A percentile compares a stretch with the other conserved stretches of the same genome.
These are phyloP conservation scores for Litsea cubeba DNA, from an alignment of 164 flowering plant genomes.

Conservation along the genomic window DNA sequence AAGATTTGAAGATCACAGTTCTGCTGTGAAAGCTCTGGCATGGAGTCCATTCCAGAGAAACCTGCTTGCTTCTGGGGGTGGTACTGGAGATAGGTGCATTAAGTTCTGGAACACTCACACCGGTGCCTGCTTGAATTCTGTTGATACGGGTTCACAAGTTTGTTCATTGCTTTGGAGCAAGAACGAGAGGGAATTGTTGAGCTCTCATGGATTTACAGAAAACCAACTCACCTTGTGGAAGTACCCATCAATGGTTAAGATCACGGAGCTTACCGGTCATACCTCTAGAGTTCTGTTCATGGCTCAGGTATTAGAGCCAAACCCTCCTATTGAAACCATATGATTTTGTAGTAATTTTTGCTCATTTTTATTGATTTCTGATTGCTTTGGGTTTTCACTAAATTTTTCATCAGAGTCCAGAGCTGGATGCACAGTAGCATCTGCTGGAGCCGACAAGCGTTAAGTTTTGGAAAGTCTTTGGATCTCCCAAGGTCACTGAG, in stretches of 20 bases:
- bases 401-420: constrained; percentile 39
- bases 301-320: constrained; percentile 39
- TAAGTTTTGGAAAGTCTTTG: constrained; percentile 55
- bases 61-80: constrained; percentile 57
- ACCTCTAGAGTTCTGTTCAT: constrained; percentile 57
- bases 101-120: constrained; percentile 66
- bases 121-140: constrained; percentile 55
- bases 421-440: constrained; percentile 56
- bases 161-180: constrained; percentile 61
- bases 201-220: constrained; percentile 56
- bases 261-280: constrained; percentile 59
- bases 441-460: constrained; percentile 45
- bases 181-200: constrained; percentile 51
- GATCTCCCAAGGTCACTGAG: constrained; percentile 31
- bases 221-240: constrained; percentile 68
- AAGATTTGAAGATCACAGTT: constrained; percentile 54
- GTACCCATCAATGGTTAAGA: constrained; percentile 65
- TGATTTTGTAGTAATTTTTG: neutral
- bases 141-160: constrained; percentile 64
- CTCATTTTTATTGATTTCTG: neutral
- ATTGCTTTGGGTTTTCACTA: neutral
- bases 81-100: constrained; percentile 50
- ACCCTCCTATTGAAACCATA: neutral
- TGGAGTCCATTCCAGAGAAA: constrained; percentile 70
- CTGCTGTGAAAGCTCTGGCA: constrained; percentile 66